Conservation (phyloP, 2,329 filamentous ascomycete genomes). For the Stachybotrys elegans region DNA sequence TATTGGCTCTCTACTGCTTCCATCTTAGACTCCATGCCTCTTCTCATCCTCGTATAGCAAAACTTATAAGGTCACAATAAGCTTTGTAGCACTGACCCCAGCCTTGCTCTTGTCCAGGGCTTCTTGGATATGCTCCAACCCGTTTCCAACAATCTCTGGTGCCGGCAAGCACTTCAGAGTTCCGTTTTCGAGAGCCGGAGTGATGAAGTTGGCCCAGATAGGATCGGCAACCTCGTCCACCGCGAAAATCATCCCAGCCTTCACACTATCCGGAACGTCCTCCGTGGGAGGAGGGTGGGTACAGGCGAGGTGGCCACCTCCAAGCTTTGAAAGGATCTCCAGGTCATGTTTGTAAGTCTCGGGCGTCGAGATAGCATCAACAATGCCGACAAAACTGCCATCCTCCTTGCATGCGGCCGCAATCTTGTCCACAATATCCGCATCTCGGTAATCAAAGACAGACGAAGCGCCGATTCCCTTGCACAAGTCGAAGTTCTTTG, state of each 20-base stretch:
- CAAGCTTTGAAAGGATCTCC: constrained; percentile 18
- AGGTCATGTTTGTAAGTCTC: constrained; percentile 1
- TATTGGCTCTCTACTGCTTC: too few species aligned
- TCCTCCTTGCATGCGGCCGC: neutral
- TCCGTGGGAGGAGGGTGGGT: constrained; percentile 11
- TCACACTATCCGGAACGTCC: constrained; percentile 23
- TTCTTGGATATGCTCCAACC: constrained; percentile 7
- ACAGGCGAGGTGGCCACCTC: constrained; percentile 2
- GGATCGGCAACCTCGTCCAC: constrained; percentile 8
- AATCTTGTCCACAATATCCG: constrained; percentile 9
- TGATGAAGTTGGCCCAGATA: constrained; percentile 6
- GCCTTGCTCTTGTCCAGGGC: constrained; percentile 2
- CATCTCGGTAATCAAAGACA: constrained; percentile 34
- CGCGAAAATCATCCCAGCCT: constrained; percentile 25
- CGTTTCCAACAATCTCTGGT: constrained; percentile 6
- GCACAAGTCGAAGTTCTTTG: constrained; percentile 33
- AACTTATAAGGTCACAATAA: constrained; percentile 6
- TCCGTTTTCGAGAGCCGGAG: constrained; percentile 1
- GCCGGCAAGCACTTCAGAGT: constrained; percentile 2
- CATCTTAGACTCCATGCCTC: neutral
- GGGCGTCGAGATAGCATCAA: constrained; percentile 7
- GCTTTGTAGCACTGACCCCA: constrained; percentile 6
- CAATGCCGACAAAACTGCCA: constrained; percentile 3
- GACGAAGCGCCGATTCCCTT: constrained; percentile 34
- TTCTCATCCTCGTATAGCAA: neutral